Conservation (phyloP, 2,329 filamentous ascomycete genomes). For the Hysterium pulicare region DNA sequence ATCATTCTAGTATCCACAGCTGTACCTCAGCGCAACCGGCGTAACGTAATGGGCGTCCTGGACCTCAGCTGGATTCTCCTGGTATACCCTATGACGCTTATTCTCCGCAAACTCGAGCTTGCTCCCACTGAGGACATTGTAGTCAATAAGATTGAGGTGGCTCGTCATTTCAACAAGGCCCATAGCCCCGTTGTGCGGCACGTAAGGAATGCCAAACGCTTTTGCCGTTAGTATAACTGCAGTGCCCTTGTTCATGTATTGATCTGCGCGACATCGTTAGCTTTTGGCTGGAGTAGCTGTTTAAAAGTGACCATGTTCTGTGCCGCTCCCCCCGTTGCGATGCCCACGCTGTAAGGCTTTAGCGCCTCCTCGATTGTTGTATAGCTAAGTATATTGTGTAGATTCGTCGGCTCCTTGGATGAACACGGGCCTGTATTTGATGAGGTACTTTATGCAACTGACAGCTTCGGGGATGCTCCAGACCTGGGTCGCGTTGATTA, state of each 20-base stretch:
- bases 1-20: conserved; percentile 57
- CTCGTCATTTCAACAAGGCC: conserved; percentile 86
- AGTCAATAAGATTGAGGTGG: conserved; percentile 87
- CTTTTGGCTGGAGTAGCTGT: conserved; percentile 71
- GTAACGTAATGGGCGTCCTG: conserved; percentile 81
- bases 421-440: conserved; percentile 80
- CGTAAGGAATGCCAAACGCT: conserved; percentile 71
- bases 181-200: conserved; percentile 81
- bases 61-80: conserved; percentile 72
- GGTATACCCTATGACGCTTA: conserved; percentile 70
- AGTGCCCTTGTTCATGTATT: conserved; percentile 85
- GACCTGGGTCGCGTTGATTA: conserved; percentile 85
- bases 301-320: conserved; percentile 89
- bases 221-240: conserved; percentile 77
- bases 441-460: conserved; percentile 72
- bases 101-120: conserved; percentile 83
- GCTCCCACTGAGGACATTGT: conserved; percentile 76
- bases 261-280: conserved; percentile 79
- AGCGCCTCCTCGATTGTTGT: conserved; percentile 75
- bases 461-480: conserved; percentile 86
- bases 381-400: conserved; percentile 81
- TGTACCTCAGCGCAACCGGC: conserved; percentile 74
- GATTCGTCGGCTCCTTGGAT: conserved; percentile 87
- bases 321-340: conserved; percentile 86
- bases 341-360: conserved; percentile 66